phyloP scores from a whole-genome alignment of 2,329 filamentous ascomycete genomes.

The Stagonosporopsis cucurbitacearum region DNA sequence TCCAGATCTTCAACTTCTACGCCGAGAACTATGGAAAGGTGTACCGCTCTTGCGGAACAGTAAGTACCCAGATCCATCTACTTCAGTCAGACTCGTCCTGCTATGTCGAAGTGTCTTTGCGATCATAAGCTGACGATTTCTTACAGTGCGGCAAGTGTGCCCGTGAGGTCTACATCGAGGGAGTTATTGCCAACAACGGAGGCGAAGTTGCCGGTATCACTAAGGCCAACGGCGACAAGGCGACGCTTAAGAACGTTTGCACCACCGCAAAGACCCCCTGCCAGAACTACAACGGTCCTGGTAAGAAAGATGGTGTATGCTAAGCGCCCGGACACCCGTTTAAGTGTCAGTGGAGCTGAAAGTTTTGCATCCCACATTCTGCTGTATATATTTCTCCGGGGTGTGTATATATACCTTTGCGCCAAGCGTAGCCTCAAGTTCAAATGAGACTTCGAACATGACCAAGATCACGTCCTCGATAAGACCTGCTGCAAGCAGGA shows the following conservation, averaged over 20 bases:
- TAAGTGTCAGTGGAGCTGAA: neutral
- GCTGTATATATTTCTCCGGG: neutral
- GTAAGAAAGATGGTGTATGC: neutral
- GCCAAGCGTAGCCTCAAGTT: neutral
- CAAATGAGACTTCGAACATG: neutral
- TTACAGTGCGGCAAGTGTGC: conserved; percentile 1
- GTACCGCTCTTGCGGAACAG: conserved; percentile 5
- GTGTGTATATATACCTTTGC: neutral
- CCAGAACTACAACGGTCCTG: conserved; percentile 9
- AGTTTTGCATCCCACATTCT: neutral
- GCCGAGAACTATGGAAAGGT: conserved; percentile 8
- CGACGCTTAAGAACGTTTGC: neutral
- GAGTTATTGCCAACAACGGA: conserved; percentile 1
- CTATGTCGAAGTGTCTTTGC: neutral
- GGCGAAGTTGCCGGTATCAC: conserved; percentile 6
- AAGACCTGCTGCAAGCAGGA: neutral
- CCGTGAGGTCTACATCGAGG: conserved; percentile 4
- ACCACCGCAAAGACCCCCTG: conserved; percentile 1
- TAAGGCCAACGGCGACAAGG: conserved; percentile 7
- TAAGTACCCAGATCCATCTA: neutral
- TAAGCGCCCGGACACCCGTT: neutral
- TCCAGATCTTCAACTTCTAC: conserved; percentile 6
- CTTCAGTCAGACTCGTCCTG: neutral
- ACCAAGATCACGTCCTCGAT: neutral
- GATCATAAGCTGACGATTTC: neutral